Percentiles rank a stretch among this genome's conserved stretches.
Conservation (phyloP, 2,329 filamentous ascomycete genomes). For the Beauveria australis region DNA sequence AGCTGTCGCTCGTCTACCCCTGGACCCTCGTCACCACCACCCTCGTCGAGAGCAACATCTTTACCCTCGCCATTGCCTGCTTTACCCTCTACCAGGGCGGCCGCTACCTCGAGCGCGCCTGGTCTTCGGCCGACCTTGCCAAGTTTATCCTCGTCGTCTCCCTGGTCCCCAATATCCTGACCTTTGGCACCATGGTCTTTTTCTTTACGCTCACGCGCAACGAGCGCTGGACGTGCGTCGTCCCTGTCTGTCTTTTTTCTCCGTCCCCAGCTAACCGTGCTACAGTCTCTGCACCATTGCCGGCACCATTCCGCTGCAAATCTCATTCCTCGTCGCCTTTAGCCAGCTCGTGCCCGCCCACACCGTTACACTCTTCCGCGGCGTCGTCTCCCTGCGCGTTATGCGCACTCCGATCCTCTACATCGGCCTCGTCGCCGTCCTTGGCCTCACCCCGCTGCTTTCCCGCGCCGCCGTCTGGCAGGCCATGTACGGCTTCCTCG, state of each 20-base stretch:
- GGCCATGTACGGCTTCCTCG: conserved; percentile 71
- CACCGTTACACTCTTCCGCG: conserved; percentile 88
- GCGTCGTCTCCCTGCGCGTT: conserved; percentile 81
- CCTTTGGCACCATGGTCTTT: conserved; percentile 65
- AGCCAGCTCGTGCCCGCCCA: conserved; percentile 97
- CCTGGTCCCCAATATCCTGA: conserved; percentile 71
- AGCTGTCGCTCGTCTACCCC: conserved; percentile 75
- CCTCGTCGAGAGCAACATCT: conserved; percentile 86
- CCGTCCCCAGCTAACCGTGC: neutral
- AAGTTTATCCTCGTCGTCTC: conserved; percentile 77
- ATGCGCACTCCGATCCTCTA: conserved; percentile 62
- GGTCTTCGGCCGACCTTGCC: conserved; percentile 84
- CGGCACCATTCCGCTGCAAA: conserved; percentile 82
- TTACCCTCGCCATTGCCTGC: conserved; percentile 70
- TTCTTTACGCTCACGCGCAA: conserved; percentile 63
- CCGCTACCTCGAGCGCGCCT: conserved; percentile 89
- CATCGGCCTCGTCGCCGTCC: conserved; percentile 64
- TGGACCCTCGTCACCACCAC: conserved; percentile 87
- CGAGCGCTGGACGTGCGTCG: conserved; percentile 59
- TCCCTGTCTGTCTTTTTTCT: neutral
- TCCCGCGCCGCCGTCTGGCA: conserved; percentile 72
- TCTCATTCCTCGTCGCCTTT: conserved; percentile 90
- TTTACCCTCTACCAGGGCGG: conserved; percentile 84
- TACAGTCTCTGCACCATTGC: conserved; percentile 70
- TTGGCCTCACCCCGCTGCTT: conserved; percentile 48